phyloP scores from a whole-genome alignment of 306 rosid species.

The barrel medic (Medicago truncatula) region DNA sequence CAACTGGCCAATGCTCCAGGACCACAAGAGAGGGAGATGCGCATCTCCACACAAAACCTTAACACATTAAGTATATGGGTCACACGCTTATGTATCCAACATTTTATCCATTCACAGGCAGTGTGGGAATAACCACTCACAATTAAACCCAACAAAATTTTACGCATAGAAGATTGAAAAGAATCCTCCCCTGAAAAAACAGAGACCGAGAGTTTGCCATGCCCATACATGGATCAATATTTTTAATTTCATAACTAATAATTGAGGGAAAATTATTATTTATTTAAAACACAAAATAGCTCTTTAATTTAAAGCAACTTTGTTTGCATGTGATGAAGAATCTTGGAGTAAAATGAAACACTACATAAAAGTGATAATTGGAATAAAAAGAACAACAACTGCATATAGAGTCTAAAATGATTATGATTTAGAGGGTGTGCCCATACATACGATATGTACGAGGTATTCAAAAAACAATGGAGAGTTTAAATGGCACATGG shows the following conservation, averaged over 20 bases:
- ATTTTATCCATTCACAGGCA: too few relatives aligned
- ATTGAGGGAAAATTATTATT: neutral
- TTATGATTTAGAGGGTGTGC: neutral
- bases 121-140: too few relatives aligned
- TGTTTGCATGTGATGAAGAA: slow-evolving; percentile 4
- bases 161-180: too few relatives aligned
- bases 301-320: neutral
- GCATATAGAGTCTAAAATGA: neutral
- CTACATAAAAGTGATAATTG: neutral
- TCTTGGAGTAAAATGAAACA: slow-evolving; percentile 29
- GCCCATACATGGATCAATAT: slow-evolving; percentile 8
- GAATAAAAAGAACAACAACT: neutral
- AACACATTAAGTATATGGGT: too few relatives aligned
- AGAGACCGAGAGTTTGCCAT: slow-evolving; percentile 7
- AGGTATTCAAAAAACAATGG: slow-evolving; percentile 16
- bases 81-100: too few relatives aligned
- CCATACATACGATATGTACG: slow-evolving; percentile 17
- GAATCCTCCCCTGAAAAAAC: too few relatives aligned
- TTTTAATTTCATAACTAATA: slow-evolving; percentile 13
- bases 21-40: too few relatives aligned
- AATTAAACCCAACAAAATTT: too few relatives aligned
- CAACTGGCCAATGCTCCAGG: too few relatives aligned
- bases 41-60: too few relatives aligned
- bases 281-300: neutral
- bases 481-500: slow-evolving; percentile 20